phyloP scores from a whole-genome alignment of 768 basidiomycete genomes.

The Brasilioporus rufonigricans region DNA sequence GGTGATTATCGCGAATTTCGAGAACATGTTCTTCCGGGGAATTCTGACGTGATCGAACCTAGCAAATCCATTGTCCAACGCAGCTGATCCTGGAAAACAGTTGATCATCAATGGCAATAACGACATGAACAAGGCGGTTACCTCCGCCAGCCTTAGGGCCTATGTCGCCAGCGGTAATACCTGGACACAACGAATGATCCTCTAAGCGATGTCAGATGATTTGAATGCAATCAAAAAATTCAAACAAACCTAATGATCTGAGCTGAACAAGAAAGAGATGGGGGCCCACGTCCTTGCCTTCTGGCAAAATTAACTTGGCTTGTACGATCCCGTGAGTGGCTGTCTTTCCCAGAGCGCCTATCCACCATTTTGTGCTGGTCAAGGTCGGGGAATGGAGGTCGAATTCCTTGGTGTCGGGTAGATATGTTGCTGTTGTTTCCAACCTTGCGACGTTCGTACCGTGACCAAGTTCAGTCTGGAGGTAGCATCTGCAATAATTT shows the following conservation, averaged over 20 bases:
- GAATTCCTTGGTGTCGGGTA: slow-evolving; percentile 65
- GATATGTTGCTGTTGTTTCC: slow-evolving; percentile 76
- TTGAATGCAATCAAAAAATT: background rate
- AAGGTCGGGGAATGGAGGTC: slow-evolving; percentile 74
- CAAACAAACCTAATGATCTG: slow-evolving; percentile 51
- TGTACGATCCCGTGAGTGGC: slow-evolving; percentile 77
- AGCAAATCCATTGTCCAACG: slow-evolving; percentile 68
- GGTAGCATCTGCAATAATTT: slow-evolving; percentile 51
- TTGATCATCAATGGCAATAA: background rate
- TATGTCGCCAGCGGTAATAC: slow-evolving; percentile 68
- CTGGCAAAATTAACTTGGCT: slow-evolving; percentile 67
- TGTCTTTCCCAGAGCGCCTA: slow-evolving; percentile 67
- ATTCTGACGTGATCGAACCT: slow-evolving; percentile 64
- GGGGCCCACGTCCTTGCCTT: slow-evolving; percentile 60
- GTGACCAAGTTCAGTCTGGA: slow-evolving; percentile 79
- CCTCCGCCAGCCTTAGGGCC: slow-evolving; percentile 40
- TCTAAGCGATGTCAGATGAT: slow-evolving; percentile 36
- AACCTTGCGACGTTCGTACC: slow-evolving; percentile 67
- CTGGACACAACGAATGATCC: slow-evolving; percentile 57
- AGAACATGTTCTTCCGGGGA: slow-evolving; percentile 70
- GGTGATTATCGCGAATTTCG: slow-evolving; percentile 69
- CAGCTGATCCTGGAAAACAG: slow-evolving; percentile 42
- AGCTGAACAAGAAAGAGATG: slow-evolving; percentile 76
- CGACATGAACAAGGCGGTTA: background rate
- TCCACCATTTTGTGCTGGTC: slow-evolving; percentile 83